Evolutionary conservation across 106 monocot genomes (phyloP).

Genomic region (Dioscorea alata): DNA sequence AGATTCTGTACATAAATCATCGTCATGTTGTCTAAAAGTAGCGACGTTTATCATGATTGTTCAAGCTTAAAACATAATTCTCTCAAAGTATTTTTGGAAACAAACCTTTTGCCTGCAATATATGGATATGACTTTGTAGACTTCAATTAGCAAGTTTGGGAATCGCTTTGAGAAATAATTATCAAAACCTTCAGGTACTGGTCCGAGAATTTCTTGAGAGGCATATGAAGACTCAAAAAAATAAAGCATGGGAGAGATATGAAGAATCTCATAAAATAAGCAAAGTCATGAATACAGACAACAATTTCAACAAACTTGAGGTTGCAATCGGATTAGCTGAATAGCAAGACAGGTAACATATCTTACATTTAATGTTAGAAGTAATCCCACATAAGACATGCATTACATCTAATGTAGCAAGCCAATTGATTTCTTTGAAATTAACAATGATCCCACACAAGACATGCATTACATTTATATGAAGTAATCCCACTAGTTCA

Average conservation of each 20-base stretch:
- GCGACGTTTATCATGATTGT: background rate
- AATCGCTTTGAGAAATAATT: constrained; percentile 48
- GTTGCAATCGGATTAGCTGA: background rate
- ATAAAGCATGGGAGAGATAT: background rate
- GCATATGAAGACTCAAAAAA: background rate
- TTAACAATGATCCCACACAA: too few relatives aligned
- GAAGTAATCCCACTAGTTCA: too few relatives aligned
- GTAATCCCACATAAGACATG: background rate
- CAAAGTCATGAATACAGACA: background rate
- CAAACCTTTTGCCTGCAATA: constrained; percentile 48
- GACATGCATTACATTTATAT: too few relatives aligned
- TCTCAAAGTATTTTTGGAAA: constrained; percentile 48
- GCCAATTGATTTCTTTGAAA: too few relatives aligned
- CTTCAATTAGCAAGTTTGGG: constrained; percentile 57
- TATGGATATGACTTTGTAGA: constrained; percentile 39
- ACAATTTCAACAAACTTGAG: background rate
- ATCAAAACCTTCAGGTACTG: constrained; percentile 62
- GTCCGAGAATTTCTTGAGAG: constrained; percentile 45
- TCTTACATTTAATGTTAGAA: background rate
- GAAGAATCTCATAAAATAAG: background rate
- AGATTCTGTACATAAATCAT: background rate
- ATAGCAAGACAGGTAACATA: background rate
- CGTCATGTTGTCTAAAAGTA: background rate
- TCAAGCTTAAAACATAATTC: constrained; percentile 6
- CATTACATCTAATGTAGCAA: too few relatives aligned